Conservation (phyloP, 257 asterid genomes). For the Rehmannia glutinosa region DNA sequence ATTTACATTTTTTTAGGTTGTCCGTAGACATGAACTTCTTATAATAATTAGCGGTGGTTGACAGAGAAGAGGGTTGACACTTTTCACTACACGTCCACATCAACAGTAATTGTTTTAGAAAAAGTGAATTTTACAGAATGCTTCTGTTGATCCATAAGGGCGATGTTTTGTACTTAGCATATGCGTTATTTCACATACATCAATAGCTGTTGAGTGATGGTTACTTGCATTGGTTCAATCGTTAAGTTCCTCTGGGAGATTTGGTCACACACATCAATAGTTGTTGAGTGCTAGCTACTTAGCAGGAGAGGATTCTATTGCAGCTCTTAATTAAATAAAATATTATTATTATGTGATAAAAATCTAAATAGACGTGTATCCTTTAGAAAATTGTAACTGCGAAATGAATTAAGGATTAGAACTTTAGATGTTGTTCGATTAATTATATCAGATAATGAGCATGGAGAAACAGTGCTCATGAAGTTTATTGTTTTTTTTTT, state of each 20-base stretch:
- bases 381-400: no score
- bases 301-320: neutral
- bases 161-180: neutral
- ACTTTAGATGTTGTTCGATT: no score
- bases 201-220: no score
- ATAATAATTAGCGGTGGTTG: slow-evolving; percentile 10
- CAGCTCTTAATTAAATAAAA: neutral
- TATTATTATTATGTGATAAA: no score
- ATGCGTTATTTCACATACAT: neutral
- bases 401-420: no score
- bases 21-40: neutral
- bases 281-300: no score
- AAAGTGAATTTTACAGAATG: neutral
- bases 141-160: neutral
- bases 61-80: slow-evolving; percentile 49
- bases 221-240: neutral
- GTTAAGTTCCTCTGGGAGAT: neutral
- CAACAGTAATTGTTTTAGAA: slow-evolving; percentile 35
- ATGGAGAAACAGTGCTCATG: no score
- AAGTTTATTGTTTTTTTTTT: no score
- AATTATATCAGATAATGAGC: no score
- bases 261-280: neutral
- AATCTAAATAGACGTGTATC: no score
- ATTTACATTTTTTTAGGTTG: neutral
- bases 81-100: slow-evolving; percentile 33